Evolutionary conservation across 495 filamentous ascomycete genomes (phyloP).

Genomic region (Xylaria sp.): DNA sequence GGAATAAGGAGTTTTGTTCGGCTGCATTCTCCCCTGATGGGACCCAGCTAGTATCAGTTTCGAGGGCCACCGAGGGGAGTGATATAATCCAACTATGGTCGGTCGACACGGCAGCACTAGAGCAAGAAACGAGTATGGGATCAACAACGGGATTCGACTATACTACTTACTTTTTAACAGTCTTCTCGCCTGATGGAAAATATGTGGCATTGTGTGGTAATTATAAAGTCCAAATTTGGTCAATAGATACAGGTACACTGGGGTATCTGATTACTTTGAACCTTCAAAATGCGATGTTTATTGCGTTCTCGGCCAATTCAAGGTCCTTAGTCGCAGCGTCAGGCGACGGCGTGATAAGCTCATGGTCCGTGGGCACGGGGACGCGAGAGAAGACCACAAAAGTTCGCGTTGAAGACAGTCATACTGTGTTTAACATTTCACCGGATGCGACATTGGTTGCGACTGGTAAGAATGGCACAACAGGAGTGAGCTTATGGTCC

Average conservation of each 20-base stretch:
- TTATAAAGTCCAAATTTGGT: background rate
- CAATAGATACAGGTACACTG: background rate
- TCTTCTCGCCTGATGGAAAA: background rate
- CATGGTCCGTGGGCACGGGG: background rate
- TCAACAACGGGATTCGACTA: no score
- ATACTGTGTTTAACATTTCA: background rate
- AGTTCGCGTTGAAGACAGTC: background rate
- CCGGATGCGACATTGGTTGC: background rate
- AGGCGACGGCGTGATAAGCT: background rate
- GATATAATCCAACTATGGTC: background rate
- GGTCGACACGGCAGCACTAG: background rate
- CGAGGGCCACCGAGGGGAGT: background rate
- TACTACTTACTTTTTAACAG: no score
- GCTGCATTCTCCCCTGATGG: background rate
- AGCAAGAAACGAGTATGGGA: no score
- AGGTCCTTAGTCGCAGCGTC: background rate
- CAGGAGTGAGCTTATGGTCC: background rate
- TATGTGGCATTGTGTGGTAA: background rate
- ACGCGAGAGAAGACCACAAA: background rate
- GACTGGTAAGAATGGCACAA: background rate
- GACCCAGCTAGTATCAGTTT: background rate
- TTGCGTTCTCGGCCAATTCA: background rate
- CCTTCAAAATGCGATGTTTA: background rate
- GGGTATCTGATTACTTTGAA: background rate
- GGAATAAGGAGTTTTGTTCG: background rate